Percentiles rank a stretch among this genome's conserved stretches.
Conservation (phyloP, 768 basidiomycete species). For the Suillus americanus region DNA sequence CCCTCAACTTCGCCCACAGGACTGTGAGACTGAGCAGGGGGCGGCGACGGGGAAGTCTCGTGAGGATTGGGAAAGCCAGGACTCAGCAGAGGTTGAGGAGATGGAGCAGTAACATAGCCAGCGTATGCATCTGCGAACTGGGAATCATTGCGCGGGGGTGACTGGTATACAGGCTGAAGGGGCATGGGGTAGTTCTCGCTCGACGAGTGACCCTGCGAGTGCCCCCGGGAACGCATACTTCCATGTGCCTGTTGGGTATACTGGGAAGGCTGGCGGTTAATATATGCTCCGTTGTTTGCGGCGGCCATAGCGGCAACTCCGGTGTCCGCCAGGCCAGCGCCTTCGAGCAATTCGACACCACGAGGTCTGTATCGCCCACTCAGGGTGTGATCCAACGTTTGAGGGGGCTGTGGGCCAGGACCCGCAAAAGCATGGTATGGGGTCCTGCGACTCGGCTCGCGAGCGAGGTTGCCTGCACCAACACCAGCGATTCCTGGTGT, state of each 20-base stretch:
- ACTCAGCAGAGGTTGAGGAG: not conserved
- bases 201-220: conserved; percentile 20
- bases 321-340: conserved; percentile 20
- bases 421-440: conserved; percentile 42
- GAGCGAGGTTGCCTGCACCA: conserved; percentile 31
- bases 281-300: conserved; percentile 8
- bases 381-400: conserved; percentile 13
- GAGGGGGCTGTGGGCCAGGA: conserved; percentile 24
- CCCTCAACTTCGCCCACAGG: conserved; percentile 10
- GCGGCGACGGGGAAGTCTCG: conserved; percentile 14
- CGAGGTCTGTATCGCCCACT: conserved; percentile 21
- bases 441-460: conserved; percentile 27
- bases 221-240: conserved; percentile 19
- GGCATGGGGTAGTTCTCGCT: conserved; percentile 16
- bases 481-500: conserved; percentile 41
- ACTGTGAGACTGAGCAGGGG: conserved; percentile 15
- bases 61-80: conserved; percentile 23
- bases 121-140: conserved; percentile 30
- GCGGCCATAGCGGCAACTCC: conserved; percentile 15
- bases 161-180: conserved; percentile 26
- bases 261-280: conserved; percentile 27
- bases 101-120: conserved; percentile 18
- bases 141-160: conserved; percentile 24
- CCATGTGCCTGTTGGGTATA: conserved; percentile 26
- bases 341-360: conserved; percentile 27